Percentiles rank a stretch among this genome's conserved stretches.
phyloP scores from a whole-genome alignment of 1,284 basidiomycete species.

The Microstroma glucosiphilum region DNA sequence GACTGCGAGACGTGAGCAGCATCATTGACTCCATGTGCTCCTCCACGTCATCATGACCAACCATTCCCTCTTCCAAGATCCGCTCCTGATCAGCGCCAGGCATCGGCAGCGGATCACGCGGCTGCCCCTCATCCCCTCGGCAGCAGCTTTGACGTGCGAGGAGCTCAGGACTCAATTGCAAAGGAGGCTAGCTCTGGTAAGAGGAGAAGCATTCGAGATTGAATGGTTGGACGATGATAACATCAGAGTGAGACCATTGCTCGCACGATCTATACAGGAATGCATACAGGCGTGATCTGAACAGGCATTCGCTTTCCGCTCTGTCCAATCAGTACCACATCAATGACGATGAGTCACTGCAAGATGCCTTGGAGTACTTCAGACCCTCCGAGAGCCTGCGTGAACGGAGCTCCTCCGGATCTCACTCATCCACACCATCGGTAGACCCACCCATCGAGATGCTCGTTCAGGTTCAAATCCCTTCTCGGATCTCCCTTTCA shows the following conservation, averaged over 20 bases:
- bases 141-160: neutral
- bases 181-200: neutral
- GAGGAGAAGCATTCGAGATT: neutral
- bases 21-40: too few species aligned
- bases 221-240: conserved; percentile 6
- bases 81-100: neutral
- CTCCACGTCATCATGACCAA: neutral
- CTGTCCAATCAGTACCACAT: neutral
- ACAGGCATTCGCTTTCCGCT: neutral
- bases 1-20: too few species aligned
- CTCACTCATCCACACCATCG: neutral
- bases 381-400: neutral
- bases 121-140: neutral
- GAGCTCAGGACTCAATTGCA: neutral
- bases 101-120: neutral
- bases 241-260: neutral
- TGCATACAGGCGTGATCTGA: neutral
- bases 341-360: neutral
- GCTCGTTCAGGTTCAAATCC: neutral
- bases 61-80: neutral
- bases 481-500: neutral
- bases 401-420: neutral
- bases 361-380: conserved; percentile 4
- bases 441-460: neutral
- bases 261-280: neutral